Evolutionary conservation across 192 early-diverging fungal species (phyloP).

Genomic region (Linnemannia zychae): DNA sequence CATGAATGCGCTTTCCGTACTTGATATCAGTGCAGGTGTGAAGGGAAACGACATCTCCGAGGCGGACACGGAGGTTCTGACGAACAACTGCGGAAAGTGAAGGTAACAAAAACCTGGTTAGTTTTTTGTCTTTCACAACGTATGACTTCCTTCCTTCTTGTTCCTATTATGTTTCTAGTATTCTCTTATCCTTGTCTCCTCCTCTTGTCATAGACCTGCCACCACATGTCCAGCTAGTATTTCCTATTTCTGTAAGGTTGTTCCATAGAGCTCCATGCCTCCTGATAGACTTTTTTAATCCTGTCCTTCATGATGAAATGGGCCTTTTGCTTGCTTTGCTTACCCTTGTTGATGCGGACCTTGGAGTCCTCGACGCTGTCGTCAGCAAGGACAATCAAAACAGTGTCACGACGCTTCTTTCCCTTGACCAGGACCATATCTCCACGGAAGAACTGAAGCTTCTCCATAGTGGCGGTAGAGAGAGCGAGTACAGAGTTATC

Average conservation of each 20-base stretch:
- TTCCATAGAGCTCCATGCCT: not conserved
- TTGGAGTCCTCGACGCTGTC: constrained; percentile 94
- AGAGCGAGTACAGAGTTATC: constrained; percentile 97
- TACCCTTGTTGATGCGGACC: constrained; percentile 92
- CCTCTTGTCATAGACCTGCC: no score
- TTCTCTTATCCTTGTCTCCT: no score
- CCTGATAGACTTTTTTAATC: not conserved
- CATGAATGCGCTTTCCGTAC: constrained; percentile 97
- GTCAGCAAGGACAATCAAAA: constrained; percentile 93
- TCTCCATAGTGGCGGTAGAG: constrained; percentile 93
- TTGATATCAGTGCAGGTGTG: constrained; percentile 97
- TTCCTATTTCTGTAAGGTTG: not conserved
- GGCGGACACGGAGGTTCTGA: constrained; percentile 93
- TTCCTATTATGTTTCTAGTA: no score
- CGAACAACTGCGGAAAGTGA: constrained; percentile 78
- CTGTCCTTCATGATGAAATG: not conserved
- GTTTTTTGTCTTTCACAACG: not conserved
- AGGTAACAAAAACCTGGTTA: constrained; percentile 11
- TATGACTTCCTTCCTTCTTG: no score
- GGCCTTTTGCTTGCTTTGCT: not conserved
- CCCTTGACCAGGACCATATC: constrained; percentile 97
- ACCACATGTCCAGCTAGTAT: no score
- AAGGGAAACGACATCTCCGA: constrained; percentile 96
- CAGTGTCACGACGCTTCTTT: constrained; percentile 98
- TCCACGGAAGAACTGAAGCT: constrained; percentile 92